Base-by-base conservation (phyloP, 2,329 filamentous ascomycete species). In the Aspergillus fumigatiaffinis region DNA sequence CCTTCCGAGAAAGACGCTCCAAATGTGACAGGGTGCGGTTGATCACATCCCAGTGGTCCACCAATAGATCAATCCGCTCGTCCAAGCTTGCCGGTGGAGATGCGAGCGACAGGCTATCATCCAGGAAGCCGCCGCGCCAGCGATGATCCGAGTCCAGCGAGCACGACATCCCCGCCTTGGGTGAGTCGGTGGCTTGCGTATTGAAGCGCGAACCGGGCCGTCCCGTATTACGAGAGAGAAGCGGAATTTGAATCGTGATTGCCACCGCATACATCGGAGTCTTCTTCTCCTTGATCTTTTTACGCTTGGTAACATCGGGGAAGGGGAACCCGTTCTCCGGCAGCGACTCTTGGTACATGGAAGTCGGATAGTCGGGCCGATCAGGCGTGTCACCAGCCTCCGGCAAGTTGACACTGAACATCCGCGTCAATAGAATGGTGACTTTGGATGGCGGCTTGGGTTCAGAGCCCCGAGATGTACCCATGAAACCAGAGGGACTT, bases 201-300 rank as follows among this genome's bases (percentile, higher is more conserved):
- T 66, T 74, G 46, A 74, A 71, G 28, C 72, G 69, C 25, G 73
- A 75, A 4, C 68, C 66, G 6, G 73, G 73, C 14, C 74, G 72
- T 8, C 63, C 66, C 38, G 64, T 52, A 55, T 72, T 71, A 10
- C 72, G 70, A 28, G 71, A 59, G 60, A 74, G 38, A 21, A 77
- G 60, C 6, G 82, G 82, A 10, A 85, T 76, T 57, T 84, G 80
- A 17, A 85, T 71, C 2, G 83, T 80, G 29, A 85, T 79, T 10
- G 81, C 81, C 50, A 85, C 80, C 17, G 82, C 83, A 68, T 83
- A 86, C 76, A 84, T 84, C 4, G 83, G 83, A 1, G 80, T 83
- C 65, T 80, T 81, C 67, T 79, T 78, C 59, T 80, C 79, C 58
- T 80, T 79, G 23, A 79, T 73, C 61, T 80, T 80, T 51, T 74